Evolutionary conservation across 2,329 filamentous ascomycete species (phyloP).

Genomic region (Blastomyces parvus): DNA sequence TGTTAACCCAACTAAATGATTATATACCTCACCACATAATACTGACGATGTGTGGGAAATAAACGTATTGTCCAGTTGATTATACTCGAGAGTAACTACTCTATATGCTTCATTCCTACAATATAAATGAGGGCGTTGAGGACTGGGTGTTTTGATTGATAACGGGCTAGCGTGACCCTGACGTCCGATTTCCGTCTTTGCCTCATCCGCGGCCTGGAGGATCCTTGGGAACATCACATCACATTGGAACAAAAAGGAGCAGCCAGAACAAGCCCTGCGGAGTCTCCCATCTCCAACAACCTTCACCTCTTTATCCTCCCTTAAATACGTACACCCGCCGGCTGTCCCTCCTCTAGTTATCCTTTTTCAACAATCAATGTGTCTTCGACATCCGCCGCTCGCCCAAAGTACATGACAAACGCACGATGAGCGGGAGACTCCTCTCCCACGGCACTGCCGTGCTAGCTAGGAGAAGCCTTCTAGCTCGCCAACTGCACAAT

Average conservation of each 20-base stretch:
- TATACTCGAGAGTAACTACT: no score
- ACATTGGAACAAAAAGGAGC: not conserved
- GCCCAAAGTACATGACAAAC: slow-evolving; percentile 26
- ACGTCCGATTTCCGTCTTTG: no score
- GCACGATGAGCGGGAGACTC: slow-evolving; percentile 61
- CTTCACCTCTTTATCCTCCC: not conserved
- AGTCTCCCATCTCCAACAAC: not conserved
- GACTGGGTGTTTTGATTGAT: no score
- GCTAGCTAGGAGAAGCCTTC: slow-evolving; percentile 52
- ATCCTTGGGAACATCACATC: not conserved
- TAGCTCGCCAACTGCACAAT: slow-evolving; percentile 56
- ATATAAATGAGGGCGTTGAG: no score
- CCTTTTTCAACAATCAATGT: not conserved
- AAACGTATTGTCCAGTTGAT: no score
- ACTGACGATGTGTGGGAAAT: no score
- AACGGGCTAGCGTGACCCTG: no score
- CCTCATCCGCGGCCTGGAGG: not conserved
- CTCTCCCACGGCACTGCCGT: slow-evolving; percentile 63
- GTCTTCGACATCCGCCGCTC: not conserved
- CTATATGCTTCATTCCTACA: no score
- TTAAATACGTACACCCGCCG: not conserved
- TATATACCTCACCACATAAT: no score
- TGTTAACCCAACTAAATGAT: no score
- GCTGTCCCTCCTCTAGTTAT: not conserved
- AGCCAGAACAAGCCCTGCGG: not conserved